Conservation (phyloP, 2,329 filamentous ascomycete genomes). For the Alternaria ventricosa region DNA sequence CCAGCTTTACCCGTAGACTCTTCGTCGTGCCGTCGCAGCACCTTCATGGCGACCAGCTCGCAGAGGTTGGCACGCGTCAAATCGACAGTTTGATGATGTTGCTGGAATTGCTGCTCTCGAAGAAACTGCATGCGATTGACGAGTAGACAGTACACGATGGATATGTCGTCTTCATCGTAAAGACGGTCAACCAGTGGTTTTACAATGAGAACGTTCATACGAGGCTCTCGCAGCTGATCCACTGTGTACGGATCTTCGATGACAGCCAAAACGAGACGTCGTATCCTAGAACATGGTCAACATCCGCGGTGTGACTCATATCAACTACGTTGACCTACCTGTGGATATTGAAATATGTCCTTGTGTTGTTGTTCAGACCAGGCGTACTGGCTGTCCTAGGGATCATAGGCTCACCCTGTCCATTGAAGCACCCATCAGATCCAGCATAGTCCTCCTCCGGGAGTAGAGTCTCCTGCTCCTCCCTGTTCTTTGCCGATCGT, state of each 20-base stretch:
- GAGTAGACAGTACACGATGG: conserved; percentile 82
- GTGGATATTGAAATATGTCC: conserved; percentile 81
- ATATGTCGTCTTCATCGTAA: conserved; percentile 80
- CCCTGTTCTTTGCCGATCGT: conserved; percentile 50
- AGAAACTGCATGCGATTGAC: conserved; percentile 83
- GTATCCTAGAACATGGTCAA: conserved; percentile 43
- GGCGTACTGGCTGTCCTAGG: conserved; percentile 51
- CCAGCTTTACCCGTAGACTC: conserved; percentile 74
- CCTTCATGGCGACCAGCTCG: conserved; percentile 78
- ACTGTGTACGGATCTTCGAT: conserved; percentile 70
- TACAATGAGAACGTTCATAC: conserved; percentile 81
- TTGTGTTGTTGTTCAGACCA: conserved; percentile 67
- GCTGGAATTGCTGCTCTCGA: conserved; percentile 75
- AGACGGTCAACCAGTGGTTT: conserved; percentile 84
- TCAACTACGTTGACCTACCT: conserved; percentile 47
- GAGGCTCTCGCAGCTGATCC: conserved; percentile 79
- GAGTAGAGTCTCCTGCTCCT: conserved; percentile 58
- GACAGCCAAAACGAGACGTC: conserved; percentile 54
- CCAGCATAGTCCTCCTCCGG: conserved; percentile 54
- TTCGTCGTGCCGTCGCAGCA: conserved; percentile 79
- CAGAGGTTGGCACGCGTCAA: conserved; percentile 79
- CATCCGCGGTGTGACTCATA: background rate
- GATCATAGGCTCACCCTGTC: conserved; percentile 44
- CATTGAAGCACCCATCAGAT: conserved; percentile 53
- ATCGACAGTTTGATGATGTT: conserved; percentile 81